Percentiles rank a stretch among this genome's conserved stretches.
Conservation (phyloP, 164 flowering plant genomes). For the Stephania cephalantha region DNA sequence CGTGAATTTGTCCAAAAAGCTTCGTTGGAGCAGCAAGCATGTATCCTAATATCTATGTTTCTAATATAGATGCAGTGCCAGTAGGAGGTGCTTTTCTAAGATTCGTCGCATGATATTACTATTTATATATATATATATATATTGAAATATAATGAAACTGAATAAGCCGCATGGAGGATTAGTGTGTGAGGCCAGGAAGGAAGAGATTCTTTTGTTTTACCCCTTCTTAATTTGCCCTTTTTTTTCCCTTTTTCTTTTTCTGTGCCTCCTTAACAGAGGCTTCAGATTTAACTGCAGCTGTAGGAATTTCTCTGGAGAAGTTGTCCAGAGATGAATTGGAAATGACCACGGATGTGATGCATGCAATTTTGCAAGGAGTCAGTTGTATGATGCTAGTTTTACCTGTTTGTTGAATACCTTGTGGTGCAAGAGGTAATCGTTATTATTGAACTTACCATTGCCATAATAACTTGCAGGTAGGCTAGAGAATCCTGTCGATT, state of each 20-base stretch:
- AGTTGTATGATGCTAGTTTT: constrained; percentile 52
- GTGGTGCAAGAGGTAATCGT: background rate
- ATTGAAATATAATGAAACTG: background rate
- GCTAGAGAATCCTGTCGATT: constrained; percentile 67
- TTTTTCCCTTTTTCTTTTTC: background rate
- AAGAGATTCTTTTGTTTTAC: background rate
- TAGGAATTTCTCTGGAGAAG: constrained; percentile 77
- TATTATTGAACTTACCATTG: constrained; percentile 11
- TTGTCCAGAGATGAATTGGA: constrained; percentile 81
- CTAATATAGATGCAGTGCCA: background rate
- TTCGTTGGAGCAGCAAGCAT: constrained; percentile 80
- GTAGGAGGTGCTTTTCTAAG: background rate
- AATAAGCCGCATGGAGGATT: background rate
- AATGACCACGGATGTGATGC: constrained; percentile 61
- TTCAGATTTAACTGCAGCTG: constrained; percentile 82
- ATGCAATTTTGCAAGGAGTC: constrained; percentile 85
- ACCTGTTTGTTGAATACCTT: constrained; percentile 5
- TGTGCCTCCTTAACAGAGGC: constrained; percentile 30
- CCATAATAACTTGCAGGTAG: constrained; percentile 55
- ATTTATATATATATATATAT: background rate
- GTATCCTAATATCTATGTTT: constrained; percentile 55
- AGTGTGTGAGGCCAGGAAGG: background rate
- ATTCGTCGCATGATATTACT: background rate
- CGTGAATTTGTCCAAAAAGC: constrained; percentile 77
- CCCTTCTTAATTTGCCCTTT: background rate